A percentile compares a stretch with the other conserved stretches of the same genome.
Evolutionary conservation across 1,139 yeast species (phyloP).

Genomic region (Yamadazyma taylorii): DNA sequence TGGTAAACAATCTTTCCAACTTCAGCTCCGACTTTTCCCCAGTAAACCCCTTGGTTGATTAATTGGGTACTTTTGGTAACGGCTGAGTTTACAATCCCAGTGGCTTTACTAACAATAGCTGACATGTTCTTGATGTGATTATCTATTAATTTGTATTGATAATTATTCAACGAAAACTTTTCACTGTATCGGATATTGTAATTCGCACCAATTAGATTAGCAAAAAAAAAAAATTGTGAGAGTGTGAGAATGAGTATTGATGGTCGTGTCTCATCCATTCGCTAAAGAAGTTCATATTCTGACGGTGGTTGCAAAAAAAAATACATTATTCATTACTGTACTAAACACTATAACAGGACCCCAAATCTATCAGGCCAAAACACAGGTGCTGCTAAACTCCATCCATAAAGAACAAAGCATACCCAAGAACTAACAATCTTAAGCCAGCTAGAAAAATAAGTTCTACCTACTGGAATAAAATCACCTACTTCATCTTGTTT

Average conservation of each 20-base stretch:
- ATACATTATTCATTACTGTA: not conserved
- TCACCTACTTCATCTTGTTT: slow-evolving; percentile 82
- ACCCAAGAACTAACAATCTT: slow-evolving; percentile 92
- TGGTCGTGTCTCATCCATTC: too few relatives aligned
- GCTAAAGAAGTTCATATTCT: slow-evolving; percentile 5
- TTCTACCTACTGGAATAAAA: slow-evolving; percentile 95
- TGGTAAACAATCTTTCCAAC: slow-evolving; percentile 86
- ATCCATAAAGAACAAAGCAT: slow-evolving; percentile 79
- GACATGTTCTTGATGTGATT: slow-evolving; percentile 35
- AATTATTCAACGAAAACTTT: not conserved
- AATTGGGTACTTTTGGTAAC: slow-evolving; percentile 41
- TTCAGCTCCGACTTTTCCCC: slow-evolving; percentile 88
- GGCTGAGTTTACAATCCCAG: slow-evolving; percentile 39
- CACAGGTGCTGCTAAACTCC: slow-evolving; percentile 92
- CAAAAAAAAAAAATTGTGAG: too few relatives aligned
- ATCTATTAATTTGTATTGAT: not conserved
- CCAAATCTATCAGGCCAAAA: slow-evolving; percentile 86
- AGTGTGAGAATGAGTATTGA: too few relatives aligned
- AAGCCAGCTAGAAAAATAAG: slow-evolving; percentile 94
- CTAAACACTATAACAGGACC: slow-evolving; percentile 22
- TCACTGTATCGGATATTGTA: slow-evolving; percentile 4
- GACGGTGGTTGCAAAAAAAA: not conserved
- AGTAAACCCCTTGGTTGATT: slow-evolving; percentile 64
- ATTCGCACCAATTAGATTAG: not conserved
- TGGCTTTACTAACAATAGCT: slow-evolving; percentile 48